Base-by-base conservation (phyloP, 2,329 filamentous ascomycete species). In the Claviceps fusiformis region DNA sequence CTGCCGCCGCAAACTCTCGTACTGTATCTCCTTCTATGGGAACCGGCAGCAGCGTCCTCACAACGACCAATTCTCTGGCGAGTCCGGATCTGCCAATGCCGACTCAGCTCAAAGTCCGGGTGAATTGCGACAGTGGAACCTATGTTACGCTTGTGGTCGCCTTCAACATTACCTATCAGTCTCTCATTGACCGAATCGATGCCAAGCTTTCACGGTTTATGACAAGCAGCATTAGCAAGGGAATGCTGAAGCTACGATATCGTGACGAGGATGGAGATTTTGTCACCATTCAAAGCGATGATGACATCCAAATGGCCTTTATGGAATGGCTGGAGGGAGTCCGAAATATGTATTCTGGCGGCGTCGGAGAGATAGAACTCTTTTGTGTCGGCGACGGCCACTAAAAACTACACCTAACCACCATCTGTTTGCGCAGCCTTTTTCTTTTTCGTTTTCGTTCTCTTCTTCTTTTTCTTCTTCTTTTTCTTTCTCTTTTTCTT, bases 121-220 rank as follows among this genome's bases (percentile, higher is more conserved):
- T 98, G 56, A 92, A 92, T 65, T 95, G 89, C 66, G 89, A 93
- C 57, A 74, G 71, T 49, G 86, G 87, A 50, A 93, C 91, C 65
- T 95, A 95, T 62, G 86, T 96, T 57, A 96, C 92, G 0, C 78
- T 98, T n/a, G 92, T 98, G 11, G 95, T 95, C 46, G 87, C 89
- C 37, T 95, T 89, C 70, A 95, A 95, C 67, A 97, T 97, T 63
- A 86, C 89, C 45, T 97, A 95, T 70, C 89, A 93, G 61, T 93
- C 89, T 29, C 77, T 98, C 55, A 90, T 93, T 60, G 93, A 97
- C 67, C 87, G 93, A 11, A 96, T 98, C 63, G 93, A 98, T 65
- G 89, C 90, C 33, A 98, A 98, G 69, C 80, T 98, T 56, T 87
- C 87, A 57, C 83, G 89, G 55, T 91, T 91, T 63, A 95, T 89